Evolutionary conservation across 192 early-diverging fungal genomes (phyloP).

Genomic region (Coemansia sp.): DNA sequence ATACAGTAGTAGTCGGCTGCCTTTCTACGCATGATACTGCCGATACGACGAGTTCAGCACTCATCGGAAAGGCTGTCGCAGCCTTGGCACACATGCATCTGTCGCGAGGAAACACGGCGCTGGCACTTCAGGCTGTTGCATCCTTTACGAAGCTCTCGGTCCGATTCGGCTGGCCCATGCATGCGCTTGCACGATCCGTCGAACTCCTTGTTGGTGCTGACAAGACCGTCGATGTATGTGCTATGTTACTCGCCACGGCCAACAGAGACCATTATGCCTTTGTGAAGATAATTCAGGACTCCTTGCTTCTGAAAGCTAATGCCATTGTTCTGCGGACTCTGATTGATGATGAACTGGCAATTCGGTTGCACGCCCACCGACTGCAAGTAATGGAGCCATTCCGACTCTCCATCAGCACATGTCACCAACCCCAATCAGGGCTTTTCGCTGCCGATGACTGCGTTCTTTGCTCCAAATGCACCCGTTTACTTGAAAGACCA

Average conservation of each 20-base stretch:
- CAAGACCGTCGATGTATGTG: not conserved
- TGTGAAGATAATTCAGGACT: not conserved
- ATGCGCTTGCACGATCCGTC: slow-evolving; percentile 9
- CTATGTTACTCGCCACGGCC: slow-evolving; percentile 7
- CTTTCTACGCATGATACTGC: too few relatives aligned
- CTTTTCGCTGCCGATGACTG: slow-evolving; percentile 3
- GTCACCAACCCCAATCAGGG: not conserved
- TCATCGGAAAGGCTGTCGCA: not conserved
- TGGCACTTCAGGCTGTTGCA: not conserved
- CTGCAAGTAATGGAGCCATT: not conserved
- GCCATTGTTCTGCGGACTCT: not conserved
- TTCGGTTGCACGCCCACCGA: slow-evolving; percentile 11
- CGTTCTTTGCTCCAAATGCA: slow-evolving; percentile 15
- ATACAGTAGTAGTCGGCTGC: not conserved
- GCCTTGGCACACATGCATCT: slow-evolving; percentile 16
- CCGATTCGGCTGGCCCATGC: slow-evolving; percentile 26
- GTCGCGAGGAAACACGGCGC: not conserved
- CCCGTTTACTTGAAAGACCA: not conserved
- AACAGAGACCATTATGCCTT: slow-evolving; percentile 1
- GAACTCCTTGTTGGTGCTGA: slow-evolving; percentile 1
- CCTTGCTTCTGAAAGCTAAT: not conserved
- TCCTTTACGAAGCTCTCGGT: slow-evolving; percentile 5
- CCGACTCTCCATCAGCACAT: too few relatives aligned
- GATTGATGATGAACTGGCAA: slow-evolving; percentile 22
- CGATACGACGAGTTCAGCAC: too few relatives aligned